Conservation (phyloP, 2,329 filamentous ascomycete genomes). For the Xylaria sp. region DNA sequence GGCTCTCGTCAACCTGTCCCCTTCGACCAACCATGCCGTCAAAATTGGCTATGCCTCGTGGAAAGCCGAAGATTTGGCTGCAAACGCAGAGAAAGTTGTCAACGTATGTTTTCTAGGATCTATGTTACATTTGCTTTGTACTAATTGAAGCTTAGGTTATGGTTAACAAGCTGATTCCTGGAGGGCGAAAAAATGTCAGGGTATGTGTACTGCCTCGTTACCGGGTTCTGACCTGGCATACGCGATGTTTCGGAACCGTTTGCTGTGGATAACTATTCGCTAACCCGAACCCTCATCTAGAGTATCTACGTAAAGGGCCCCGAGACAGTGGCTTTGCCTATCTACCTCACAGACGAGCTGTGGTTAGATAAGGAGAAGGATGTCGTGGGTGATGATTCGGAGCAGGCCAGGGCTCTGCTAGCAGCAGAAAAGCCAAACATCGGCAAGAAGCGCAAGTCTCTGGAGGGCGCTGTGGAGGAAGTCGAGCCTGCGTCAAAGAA, state of each 20-base stretch:
- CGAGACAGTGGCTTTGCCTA: slow-evolving; percentile 85
- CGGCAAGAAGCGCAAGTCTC: slow-evolving; percentile 68
- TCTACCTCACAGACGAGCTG: slow-evolving; percentile 91
- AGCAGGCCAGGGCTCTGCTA: slow-evolving; percentile 49
- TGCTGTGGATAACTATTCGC: background rate
- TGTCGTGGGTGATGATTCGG: slow-evolving; percentile 64
- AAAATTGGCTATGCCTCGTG: slow-evolving; percentile 79
- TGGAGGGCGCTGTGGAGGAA: slow-evolving; percentile 42
- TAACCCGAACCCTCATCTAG: slow-evolving; percentile 24
- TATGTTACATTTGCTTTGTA: background rate
- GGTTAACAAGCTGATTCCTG: slow-evolving; percentile 79
- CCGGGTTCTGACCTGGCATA: background rate
- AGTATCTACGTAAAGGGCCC: slow-evolving; percentile 83
- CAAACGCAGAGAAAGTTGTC: slow-evolving; percentile 70
- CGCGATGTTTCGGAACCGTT: background rate
- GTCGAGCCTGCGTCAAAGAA: slow-evolving; percentile 50
- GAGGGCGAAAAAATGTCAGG: slow-evolving; percentile 70
- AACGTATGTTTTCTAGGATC: slow-evolving; percentile 9
- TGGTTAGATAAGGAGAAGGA: slow-evolving; percentile 80
- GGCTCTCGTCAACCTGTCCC: slow-evolving; percentile 81
- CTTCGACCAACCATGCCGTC: slow-evolving; percentile 80
- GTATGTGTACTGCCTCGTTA: slow-evolving; percentile 9
- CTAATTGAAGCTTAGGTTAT: slow-evolving; percentile 63
- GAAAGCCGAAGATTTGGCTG: slow-evolving; percentile 75
- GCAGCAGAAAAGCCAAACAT: slow-evolving; percentile 58